Evolutionary conservation across 1,284 basidiomycete species (phyloP).

Genomic region (Apiotrichum laibachii): DNA sequence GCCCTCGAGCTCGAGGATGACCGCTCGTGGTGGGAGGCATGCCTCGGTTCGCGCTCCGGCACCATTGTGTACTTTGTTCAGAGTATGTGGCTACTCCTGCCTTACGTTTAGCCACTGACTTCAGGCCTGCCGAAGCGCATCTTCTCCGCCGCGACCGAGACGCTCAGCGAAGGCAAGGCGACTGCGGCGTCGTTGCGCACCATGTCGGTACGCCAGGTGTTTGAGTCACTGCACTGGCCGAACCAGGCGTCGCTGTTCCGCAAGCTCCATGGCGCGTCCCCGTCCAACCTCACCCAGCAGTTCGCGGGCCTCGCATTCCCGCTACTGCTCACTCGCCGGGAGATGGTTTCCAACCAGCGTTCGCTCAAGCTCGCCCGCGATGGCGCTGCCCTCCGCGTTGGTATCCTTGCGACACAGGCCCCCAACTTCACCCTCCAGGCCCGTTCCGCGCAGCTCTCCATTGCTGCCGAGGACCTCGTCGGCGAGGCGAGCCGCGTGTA

Average conservation of each 20-base stretch:
- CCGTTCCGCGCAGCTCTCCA: no score
- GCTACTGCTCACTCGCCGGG: constrained; percentile 43
- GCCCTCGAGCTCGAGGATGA: constrained; percentile 45
- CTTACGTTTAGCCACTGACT: constrained; percentile 5
- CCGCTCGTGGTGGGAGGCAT: constrained; percentile 43
- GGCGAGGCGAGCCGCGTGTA: constrained; percentile 43
- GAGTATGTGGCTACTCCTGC: constrained; percentile 31
- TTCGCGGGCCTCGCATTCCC: constrained; percentile 41
- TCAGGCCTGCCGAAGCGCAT: constrained; percentile 47
- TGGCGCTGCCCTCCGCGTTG: constrained; percentile 35
- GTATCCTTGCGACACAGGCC: constrained; percentile 42
- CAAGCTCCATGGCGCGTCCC: constrained; percentile 9
- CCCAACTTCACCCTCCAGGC: constrained; percentile 32
- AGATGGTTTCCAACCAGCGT: constrained; percentile 39
- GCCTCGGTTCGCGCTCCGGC: constrained; percentile 30
- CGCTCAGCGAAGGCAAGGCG: constrained; percentile 1
- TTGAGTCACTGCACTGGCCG: constrained; percentile 24
- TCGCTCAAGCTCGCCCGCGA: constrained; percentile 35
- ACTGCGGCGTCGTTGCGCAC: not conserved
- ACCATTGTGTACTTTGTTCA: constrained; percentile 46
- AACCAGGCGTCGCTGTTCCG: constrained; percentile 17
- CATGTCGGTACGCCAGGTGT: constrained; percentile 8
- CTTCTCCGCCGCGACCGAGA: constrained; percentile 27
- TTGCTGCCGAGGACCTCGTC: constrained; percentile 19
- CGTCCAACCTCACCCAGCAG: constrained; percentile 6